Evolutionary conservation across 2,329 filamentous ascomycete species (phyloP).

Genomic region (Penicillium sp.): DNA sequence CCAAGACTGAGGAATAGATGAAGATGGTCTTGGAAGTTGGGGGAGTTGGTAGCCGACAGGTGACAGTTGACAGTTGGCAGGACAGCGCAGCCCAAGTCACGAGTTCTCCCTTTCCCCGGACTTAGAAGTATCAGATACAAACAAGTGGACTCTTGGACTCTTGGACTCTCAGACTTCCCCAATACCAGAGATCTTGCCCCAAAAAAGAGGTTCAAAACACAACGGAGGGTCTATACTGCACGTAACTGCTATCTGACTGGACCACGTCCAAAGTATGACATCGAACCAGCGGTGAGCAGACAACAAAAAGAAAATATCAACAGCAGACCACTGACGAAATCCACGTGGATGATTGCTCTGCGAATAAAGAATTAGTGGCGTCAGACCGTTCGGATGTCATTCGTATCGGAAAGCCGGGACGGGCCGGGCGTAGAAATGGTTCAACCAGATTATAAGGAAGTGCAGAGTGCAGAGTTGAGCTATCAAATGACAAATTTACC

Average conservation of each 20-base stretch:
- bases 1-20: too few relatives aligned
- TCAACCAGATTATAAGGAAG: not conserved
- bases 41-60: too few relatives aligned
- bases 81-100: not conserved
- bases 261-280: conserved; percentile 3
- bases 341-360: not conserved
- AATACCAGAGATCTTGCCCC: too few relatives aligned
- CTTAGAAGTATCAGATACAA: not conserved
- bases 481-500: conserved; percentile 8
- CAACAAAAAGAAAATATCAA: not conserved
- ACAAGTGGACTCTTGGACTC: too few relatives aligned
- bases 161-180: too few relatives aligned
- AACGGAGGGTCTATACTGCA: not conserved
- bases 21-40: too few relatives aligned
- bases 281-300: conserved; percentile 5
- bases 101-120: too few relatives aligned
- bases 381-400: conserved; percentile 3
- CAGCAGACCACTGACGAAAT: not conserved
- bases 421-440: conserved; percentile 11
- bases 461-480: not conserved
- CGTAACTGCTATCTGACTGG: not conserved
- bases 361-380: not conserved
- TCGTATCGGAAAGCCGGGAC: conserved; percentile 10
- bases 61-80: not conserved
- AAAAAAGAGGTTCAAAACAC: not conserved